Evolutionary conservation across 257 asterid species (phyloP).

Genomic region (Solanum megistacrolobum): DNA sequence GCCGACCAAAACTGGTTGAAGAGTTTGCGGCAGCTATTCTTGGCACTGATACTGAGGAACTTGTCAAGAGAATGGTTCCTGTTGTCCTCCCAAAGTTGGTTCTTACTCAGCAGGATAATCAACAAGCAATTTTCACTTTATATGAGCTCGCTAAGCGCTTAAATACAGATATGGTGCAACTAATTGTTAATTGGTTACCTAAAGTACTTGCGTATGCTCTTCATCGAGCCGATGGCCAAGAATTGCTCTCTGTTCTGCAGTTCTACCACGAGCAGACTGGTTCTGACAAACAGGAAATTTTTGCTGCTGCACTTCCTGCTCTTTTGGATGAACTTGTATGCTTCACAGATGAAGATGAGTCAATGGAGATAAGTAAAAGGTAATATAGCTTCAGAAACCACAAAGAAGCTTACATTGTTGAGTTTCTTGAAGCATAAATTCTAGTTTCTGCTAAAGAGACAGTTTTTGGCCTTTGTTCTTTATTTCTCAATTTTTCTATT

Average conservation of each 20-base stretch:
- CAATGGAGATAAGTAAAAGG: conserved; percentile 66
- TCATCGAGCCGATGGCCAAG: conserved; percentile 61
- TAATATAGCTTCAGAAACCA: conserved; percentile 8
- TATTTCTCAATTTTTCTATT: not conserved
- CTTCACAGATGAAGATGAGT: conserved; percentile 64
- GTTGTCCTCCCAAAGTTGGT: conserved; percentile 89
- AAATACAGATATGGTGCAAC: conserved; percentile 59
- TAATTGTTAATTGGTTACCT: conserved; percentile 68
- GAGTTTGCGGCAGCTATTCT: conserved; percentile 85
- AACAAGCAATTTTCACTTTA: conserved; percentile 52
- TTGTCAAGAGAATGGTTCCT: conserved; percentile 79
- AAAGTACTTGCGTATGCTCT: conserved; percentile 91
- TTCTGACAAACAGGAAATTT: conserved; percentile 60
- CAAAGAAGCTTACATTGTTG: not conserved
- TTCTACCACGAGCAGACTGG: conserved; percentile 68
- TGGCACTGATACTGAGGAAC: conserved; percentile 66
- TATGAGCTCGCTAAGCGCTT: conserved; percentile 61
- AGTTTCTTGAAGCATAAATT: not conserved
- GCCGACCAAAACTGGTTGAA: conserved; percentile 62
- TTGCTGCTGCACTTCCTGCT: conserved; percentile 73
- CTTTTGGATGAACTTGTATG: conserved; percentile 87
- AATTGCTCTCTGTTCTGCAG: conserved; percentile 52
- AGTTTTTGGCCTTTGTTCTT: not conserved
- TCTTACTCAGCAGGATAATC: conserved; percentile 43
- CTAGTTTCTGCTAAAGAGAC: not conserved